Conservation (phyloP, 768 basidiomycete genomes). For the Kwoniella dendrophila region DNA sequence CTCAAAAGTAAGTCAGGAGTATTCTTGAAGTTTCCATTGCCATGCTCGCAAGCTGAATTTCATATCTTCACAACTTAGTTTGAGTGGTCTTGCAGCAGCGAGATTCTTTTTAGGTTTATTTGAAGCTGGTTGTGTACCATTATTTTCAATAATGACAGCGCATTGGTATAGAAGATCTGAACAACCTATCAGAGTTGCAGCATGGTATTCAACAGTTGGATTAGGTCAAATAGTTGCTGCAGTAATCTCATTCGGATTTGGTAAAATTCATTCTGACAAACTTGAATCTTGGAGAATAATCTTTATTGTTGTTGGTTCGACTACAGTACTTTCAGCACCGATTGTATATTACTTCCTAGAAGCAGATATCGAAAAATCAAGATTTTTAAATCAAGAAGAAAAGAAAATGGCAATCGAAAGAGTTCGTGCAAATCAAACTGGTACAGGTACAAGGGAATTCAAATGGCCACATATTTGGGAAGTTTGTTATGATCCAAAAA, state of each 20-base stretch:
- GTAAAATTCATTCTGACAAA: conserved; percentile 30
- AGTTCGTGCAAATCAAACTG: conserved; percentile 40
- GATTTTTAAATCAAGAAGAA: conserved; percentile 32
- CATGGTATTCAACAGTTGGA: conserved; percentile 51
- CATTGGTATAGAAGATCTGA: conserved; percentile 52
- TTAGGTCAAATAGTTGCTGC: conserved; percentile 20
- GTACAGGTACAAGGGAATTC: conserved; percentile 36
- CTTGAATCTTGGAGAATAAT: conserved; percentile 37
- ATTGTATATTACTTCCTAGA: conserved; percentile 32
- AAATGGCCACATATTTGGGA: conserved; percentile 37
- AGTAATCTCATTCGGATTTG: conserved; percentile 16
- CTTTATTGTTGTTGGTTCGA: conserved; percentile 33
- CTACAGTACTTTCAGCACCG: conserved; percentile 34
- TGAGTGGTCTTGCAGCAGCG: conserved; percentile 45
- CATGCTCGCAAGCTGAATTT: not conserved
- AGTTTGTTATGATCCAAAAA: conserved; percentile 34
- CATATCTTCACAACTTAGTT: conserved; percentile 15
- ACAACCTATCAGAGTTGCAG: conserved; percentile 44
- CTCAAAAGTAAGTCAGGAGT: conserved; percentile 1
- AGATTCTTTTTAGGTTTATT: conserved; percentile 55
- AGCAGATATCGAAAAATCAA: conserved; percentile 24
- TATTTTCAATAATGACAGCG: conserved; percentile 48
- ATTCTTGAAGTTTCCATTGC: not conserved
- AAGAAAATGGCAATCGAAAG: conserved; percentile 34
- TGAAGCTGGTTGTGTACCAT: conserved; percentile 42